Evolutionary conservation across 2,329 filamentous ascomycete genomes (phyloP).

Genomic region (Colletotrichum shisoi): DNA sequence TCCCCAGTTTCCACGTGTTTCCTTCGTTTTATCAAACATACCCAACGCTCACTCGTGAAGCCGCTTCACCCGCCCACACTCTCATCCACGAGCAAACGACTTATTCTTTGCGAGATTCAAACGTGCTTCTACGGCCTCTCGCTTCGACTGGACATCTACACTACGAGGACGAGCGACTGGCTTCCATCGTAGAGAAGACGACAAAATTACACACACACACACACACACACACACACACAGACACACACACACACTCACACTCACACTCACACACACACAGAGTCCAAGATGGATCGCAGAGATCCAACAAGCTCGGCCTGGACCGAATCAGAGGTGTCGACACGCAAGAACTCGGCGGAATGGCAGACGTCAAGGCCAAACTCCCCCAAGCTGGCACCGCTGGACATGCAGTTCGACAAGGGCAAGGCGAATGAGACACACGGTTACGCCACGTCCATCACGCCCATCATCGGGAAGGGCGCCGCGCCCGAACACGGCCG

Average conservation of each 20-base stretch:
- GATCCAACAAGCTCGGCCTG: conserved; percentile 31
- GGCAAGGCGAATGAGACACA: conserved; percentile 28
- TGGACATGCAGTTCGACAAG: conserved; percentile 35
- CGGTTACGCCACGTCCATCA: conserved; percentile 30
- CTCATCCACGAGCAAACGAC: conserved; percentile 17
- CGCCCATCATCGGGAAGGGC: conserved; percentile 37
- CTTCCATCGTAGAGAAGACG: neutral
- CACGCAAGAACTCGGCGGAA: conserved; percentile 37
- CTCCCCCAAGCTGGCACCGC: conserved; percentile 35
- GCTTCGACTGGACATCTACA: conserved; percentile 19
- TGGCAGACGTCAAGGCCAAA: conserved; percentile 36
- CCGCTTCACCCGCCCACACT: neutral
- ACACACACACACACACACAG: neutral
- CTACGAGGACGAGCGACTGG: conserved; percentile 5
- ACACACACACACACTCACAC: neutral
- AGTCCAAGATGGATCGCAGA: conserved; percentile 31
- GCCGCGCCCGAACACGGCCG: conserved; percentile 1
- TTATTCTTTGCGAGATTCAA: conserved; percentile 36
- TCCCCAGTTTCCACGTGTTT: conserved; percentile 4
- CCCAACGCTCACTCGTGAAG: conserved; percentile 22
- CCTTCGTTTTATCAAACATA: neutral
- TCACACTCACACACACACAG: neutral
- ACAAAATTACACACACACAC: neutral
- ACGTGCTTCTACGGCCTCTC: conserved; percentile 14
- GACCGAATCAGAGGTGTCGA: conserved; percentile 36